A percentile compares a stretch with the other conserved stretches of the same genome.
Evolutionary conservation across 768 basidiomycete species (phyloP).

Genomic region (Myochromella boudieri): DNA sequence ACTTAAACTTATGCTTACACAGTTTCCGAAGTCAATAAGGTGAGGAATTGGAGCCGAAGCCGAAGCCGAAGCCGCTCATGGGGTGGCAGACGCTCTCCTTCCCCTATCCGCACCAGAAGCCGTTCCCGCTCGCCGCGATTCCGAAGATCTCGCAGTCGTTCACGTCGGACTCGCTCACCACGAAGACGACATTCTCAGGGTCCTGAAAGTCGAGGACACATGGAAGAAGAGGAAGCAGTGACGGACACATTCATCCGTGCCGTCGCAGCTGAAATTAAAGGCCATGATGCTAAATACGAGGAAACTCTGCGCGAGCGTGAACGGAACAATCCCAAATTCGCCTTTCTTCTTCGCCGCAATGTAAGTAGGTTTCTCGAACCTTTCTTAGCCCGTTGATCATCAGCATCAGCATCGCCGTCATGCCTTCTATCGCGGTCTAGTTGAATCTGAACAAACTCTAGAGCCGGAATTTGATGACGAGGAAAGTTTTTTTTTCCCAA

Average conservation of each 20-base stretch:
- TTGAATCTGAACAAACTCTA: constrained; percentile 53
- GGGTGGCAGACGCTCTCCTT: constrained; percentile 48
- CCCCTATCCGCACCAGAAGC: constrained; percentile 44
- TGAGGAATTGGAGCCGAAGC: constrained; percentile 27
- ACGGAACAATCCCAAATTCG: constrained; percentile 77
- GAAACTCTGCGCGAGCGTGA: constrained; percentile 74
- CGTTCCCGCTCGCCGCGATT: constrained; percentile 44
- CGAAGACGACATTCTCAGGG: constrained; percentile 51
- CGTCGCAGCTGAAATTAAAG: constrained; percentile 82
- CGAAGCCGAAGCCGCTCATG: constrained; percentile 34
- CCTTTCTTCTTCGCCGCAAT: constrained; percentile 63
- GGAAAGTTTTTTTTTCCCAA: constrained; percentile 31
- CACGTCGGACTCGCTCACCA: constrained; percentile 46
- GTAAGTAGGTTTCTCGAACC: constrained; percentile 36
- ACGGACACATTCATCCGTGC: constrained; percentile 86
- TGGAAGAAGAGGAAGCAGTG: constrained; percentile 65
- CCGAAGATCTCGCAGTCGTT: constrained; percentile 31
- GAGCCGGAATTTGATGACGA: constrained; percentile 84
- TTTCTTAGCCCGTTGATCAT: constrained; percentile 1
- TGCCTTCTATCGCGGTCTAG: constrained; percentile 67
- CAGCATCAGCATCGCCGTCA: constrained; percentile 69
- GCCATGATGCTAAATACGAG: constrained; percentile 79
- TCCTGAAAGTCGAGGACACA: constrained; percentile 39
- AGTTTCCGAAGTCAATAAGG: constrained; percentile 19
- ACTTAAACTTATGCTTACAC: neutral